Conservation (phyloP, 768 basidiomycete genomes). For the Pholiota molesta region DNA sequence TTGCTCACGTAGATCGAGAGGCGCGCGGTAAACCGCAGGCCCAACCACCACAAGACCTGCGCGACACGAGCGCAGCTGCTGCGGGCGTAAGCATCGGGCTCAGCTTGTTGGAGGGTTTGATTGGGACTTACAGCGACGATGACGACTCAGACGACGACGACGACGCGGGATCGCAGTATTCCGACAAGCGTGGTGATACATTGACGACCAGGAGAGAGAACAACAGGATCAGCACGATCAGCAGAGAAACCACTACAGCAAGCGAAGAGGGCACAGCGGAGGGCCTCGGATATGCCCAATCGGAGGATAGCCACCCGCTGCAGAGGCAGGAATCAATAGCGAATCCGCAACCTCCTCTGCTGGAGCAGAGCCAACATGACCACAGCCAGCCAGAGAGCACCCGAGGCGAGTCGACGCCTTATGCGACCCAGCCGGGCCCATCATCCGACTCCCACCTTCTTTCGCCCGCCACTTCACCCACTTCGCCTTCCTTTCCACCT, state of each 20-base stretch:
- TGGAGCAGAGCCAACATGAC: background rate
- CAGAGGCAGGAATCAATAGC: background rate
- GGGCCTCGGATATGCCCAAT: conserved; percentile 25
- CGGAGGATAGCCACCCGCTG: conserved; percentile 19
- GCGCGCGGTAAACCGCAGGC: background rate
- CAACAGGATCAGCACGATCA: background rate
- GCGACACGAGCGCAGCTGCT: background rate
- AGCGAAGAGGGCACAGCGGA: conserved; percentile 28
- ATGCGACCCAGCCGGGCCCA: background rate
- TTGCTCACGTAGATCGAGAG: background rate
- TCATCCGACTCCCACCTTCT: background rate
- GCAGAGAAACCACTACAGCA: conserved; percentile 13
- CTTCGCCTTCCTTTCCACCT: conserved; percentile 15
- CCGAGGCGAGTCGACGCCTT: background rate
- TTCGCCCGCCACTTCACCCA: conserved; percentile 12
- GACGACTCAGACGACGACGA: conserved; percentile 32
- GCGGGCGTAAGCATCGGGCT: conserved; percentile 6
- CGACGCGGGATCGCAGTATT: conserved; percentile 13
- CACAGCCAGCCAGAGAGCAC: conserved; percentile 8
- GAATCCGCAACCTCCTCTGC: no score
- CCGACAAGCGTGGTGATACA: background rate
- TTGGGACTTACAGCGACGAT: conserved; percentile 23
- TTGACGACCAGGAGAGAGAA: background rate
- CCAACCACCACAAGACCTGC: background rate
- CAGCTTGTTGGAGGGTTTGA: conserved; percentile 4